phyloP scores from a whole-genome alignment of 108 stramenopile species.

The Skeletonema potamos region DNA sequence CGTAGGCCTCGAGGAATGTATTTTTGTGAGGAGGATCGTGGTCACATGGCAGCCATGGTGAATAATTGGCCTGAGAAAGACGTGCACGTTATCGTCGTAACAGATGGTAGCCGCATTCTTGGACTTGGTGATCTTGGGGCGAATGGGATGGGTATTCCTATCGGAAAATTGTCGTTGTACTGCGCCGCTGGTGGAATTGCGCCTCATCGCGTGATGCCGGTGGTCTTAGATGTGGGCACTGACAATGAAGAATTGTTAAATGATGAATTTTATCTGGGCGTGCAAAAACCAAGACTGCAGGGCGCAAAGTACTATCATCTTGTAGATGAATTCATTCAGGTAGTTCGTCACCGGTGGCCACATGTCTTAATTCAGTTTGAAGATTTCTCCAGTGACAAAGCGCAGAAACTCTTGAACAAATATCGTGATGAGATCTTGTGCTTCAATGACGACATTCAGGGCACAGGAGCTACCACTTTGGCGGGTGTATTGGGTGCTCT shows the following conservation, averaged over 20 bases:
- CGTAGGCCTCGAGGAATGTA: conserved; percentile 95
- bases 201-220: conserved; percentile 94
- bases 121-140: conserved; percentile 97
- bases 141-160: conserved; percentile 96
- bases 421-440: conserved; percentile 88
- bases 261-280: conserved; percentile 94
- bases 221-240: conserved; percentile 97
- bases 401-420: conserved; percentile 88
- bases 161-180: conserved; percentile 93
- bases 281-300: conserved; percentile 72
- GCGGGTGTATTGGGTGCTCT: conserved; percentile 86
- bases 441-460: conserved; percentile 99
- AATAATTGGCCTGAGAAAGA: conserved; percentile 97
- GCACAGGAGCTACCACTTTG: conserved; percentile 88
- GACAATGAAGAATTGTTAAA: conserved; percentile 90
- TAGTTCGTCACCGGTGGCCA: conserved; percentile 93
- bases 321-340: conserved; percentile 97
- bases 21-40: conserved; percentile 87
- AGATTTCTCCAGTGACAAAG: conserved; percentile 91
- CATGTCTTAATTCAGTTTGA: conserved; percentile 95
- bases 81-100: conserved; percentile 96
- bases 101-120: conserved; percentile 94
- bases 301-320: conserved; percentile 85
- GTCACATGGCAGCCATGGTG: conserved; percentile 89
- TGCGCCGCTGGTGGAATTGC: conserved; percentile 98